These are phyloP conservation scores for Geoglossum cookeanum DNA, from an alignment of 2,329 filamentous ascomycete genomes.

Conservation along the genomic window DNA sequence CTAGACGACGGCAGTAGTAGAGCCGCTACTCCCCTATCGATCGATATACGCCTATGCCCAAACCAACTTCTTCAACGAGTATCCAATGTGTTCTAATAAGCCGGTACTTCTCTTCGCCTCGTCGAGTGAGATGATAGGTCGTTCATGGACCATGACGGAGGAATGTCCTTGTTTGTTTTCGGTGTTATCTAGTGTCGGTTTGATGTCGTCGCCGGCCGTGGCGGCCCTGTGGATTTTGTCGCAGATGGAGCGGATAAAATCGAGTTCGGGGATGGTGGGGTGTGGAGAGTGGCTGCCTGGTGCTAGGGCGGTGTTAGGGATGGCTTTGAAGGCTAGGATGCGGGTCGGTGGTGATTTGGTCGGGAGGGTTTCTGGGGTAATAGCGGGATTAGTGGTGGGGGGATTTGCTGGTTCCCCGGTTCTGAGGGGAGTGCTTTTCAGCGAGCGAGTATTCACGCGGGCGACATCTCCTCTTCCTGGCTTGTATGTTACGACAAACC, in stretches of 20 bases:
- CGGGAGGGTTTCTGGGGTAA: slow-evolving; percentile 10
- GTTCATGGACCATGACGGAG: slow-evolving; percentile 32
- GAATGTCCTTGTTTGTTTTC: too few species aligned
- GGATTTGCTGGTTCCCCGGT: slow-evolving; percentile 14
- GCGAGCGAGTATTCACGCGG: slow-evolving; percentile 67
- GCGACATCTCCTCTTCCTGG: slow-evolving; percentile 51
- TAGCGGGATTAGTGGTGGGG: slow-evolving; percentile 11
- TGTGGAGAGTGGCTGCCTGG: too few species aligned
- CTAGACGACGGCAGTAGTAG: too few species aligned
- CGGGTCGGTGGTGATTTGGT: slow-evolving; percentile 16
- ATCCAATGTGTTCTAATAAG: slow-evolving; percentile 67
- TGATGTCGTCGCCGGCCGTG: slow-evolving; percentile 21
- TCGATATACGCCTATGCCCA: slow-evolving; percentile 37
- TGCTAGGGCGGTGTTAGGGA: slow-evolving; percentile 27
- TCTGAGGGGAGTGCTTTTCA: slow-evolving; percentile 39
- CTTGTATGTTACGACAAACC: slow-evolving; percentile 61
- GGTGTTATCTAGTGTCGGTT: slow-evolving; percentile 9
- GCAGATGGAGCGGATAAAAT: slow-evolving; percentile 44
- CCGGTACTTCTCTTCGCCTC: slow-evolving; percentile 80
- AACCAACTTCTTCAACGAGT: slow-evolving; percentile 83
- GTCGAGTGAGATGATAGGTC: slow-evolving; percentile 61
- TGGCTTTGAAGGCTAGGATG: slow-evolving; percentile 36
- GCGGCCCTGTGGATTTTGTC: slow-evolving; percentile 57
- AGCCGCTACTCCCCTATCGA: not conserved
- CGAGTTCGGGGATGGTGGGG: slow-evolving; percentile 25